phyloP scores from a whole-genome alignment of 2,329 filamentous ascomycete genomes.

The Aspergillus tamarii region DNA sequence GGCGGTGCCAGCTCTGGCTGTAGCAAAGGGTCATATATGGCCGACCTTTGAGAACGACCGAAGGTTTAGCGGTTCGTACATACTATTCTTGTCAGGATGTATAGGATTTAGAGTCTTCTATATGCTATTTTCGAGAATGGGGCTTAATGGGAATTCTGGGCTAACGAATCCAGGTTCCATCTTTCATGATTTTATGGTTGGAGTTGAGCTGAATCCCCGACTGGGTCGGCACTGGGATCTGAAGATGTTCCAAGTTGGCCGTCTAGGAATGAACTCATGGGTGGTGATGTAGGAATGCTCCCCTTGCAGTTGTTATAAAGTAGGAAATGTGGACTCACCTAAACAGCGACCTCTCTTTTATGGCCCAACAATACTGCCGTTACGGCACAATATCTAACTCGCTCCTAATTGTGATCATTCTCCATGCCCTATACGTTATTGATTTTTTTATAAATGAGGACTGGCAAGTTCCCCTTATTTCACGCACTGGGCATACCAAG shows the following conservation, averaged over 20 bases:
- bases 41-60: too few species aligned
- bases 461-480: slow-evolving; percentile 38
- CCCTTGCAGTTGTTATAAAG: background rate
- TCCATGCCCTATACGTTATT: slow-evolving; percentile 51
- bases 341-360: slow-evolving; percentile 11
- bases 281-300: background rate
- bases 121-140: too few species aligned
- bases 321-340: background rate
- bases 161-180: background rate
- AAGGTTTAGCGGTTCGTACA: too few species aligned
- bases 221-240: background rate
- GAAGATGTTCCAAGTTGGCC: background rate
- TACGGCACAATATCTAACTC: slow-evolving; percentile 4
- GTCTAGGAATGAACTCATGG: background rate
- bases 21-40: too few species aligned
- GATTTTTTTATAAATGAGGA: slow-evolving; percentile 56
- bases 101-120: too few species aligned
- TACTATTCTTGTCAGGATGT: too few species aligned
- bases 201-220: background rate
- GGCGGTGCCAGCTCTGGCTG: too few species aligned
- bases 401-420: slow-evolving; percentile 44
- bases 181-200: background rate
- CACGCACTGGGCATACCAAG: too few species aligned
- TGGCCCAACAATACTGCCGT: slow-evolving; percentile 3
- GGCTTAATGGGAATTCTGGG: background rate